Evolutionary conservation across 2,329 filamentous ascomycete genomes (phyloP).

Genomic region (Sarocladium brachiariae): DNA sequence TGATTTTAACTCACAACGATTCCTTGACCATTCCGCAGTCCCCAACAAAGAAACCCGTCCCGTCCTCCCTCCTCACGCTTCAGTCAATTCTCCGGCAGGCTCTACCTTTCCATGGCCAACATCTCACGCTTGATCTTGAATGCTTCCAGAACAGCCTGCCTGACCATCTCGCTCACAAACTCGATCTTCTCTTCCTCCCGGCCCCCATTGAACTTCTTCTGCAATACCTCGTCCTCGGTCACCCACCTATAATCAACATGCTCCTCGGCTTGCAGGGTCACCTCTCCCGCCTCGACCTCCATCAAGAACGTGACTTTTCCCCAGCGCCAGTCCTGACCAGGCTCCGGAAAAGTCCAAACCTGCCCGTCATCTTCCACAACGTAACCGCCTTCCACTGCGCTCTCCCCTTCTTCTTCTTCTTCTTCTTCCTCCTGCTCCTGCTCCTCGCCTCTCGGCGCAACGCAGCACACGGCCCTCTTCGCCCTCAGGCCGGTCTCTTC

Average conservation of each 20-base stretch:
- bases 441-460: background rate
- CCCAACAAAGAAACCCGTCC: no score
- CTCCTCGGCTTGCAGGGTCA: conserved; percentile 2
- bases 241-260: conserved; percentile 9
- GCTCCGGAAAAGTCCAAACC: conserved; percentile 3
- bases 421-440: background rate
- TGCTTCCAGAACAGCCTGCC: background rate
- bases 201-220: background rate
- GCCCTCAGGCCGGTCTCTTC: conserved; percentile 2
- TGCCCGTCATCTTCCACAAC: background rate
- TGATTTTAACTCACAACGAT: no score
- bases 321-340: background rate
- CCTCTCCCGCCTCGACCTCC: conserved; percentile 2
- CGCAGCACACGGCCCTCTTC: background rate
- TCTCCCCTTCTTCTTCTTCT: no score
- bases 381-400: no score
- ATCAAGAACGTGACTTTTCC: conserved; percentile 3
- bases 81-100: no score
- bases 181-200: background rate
- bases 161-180: conserved; percentile 1
- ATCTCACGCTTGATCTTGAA: conserved; percentile 2
- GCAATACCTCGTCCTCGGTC: conserved; percentile 7
- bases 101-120: no score
- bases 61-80: no score
- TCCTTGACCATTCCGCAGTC: no score